These are phyloP conservation scores for Eucalyptus leucophloia DNA, from an alignment of 345 rosid species.

Conservation along the genomic window DNA sequence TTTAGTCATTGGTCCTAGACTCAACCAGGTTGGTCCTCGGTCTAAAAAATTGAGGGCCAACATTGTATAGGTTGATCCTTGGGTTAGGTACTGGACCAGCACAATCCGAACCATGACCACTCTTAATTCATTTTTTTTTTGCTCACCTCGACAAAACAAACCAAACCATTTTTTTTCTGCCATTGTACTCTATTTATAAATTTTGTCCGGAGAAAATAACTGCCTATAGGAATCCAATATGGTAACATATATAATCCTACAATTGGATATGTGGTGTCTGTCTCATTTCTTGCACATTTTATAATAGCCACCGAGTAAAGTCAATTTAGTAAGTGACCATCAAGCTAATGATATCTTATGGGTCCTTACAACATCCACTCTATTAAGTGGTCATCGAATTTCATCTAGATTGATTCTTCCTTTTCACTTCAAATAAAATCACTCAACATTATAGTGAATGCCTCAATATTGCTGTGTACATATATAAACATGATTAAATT, in stretches of 20 bases:
- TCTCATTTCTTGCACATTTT: background rate
- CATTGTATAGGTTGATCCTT: fast-evolving
- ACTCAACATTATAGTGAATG: background rate
- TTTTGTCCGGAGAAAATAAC: background rate
- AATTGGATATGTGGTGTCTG: background rate
- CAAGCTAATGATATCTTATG: no score
- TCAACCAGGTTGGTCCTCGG: fast-evolving
- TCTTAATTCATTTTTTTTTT: no score
- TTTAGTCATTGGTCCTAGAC: fast-evolving
- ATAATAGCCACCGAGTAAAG: background rate
- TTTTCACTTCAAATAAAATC: background rate
- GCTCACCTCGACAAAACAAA: fast-evolving
- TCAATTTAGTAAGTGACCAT: background rate
- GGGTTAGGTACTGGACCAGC: no score
- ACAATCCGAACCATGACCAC: fast-evolving
- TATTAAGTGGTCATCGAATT: background rate
- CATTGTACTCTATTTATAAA: no score
- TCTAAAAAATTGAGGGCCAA: no score
- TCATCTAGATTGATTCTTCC: background rate
- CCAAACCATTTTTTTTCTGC: no score
- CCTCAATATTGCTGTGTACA: no score
- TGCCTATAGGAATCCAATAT: background rate
- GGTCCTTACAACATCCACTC: background rate
- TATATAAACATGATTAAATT: no score
- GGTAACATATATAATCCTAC: background rate